phyloP scores from a whole-genome alignment of 495 filamentous ascomycete genomes.

The Hypoxylon lienhwacheense region DNA sequence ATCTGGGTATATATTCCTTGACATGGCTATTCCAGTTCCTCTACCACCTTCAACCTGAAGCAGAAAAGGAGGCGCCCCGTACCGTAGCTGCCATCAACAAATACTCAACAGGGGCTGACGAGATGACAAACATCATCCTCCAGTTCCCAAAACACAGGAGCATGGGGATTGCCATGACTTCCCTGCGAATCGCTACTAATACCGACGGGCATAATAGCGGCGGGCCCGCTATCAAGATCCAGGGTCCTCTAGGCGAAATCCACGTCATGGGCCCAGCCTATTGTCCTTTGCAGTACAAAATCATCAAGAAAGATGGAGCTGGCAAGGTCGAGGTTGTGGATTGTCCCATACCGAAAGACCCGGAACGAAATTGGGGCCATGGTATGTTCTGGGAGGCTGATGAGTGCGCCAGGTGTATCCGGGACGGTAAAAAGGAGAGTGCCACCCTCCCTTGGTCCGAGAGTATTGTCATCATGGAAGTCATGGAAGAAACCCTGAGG shows the following conservation, averaged over 20 bases:
- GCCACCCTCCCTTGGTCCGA: constrained; percentile 73
- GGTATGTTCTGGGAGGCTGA: constrained; percentile 98
- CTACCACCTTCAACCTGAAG: constrained; percentile 73
- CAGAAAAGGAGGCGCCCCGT: constrained; percentile 51
- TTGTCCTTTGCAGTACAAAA: constrained; percentile 65
- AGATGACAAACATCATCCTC: constrained; percentile 76
- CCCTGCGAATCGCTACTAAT: constrained; percentile 67
- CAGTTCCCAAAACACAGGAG: constrained; percentile 68
- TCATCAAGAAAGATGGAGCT: constrained; percentile 54
- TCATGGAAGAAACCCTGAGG: constrained; percentile 85
- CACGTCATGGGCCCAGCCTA: constrained; percentile 76
- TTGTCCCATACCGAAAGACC: constrained; percentile 62
- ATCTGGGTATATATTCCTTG: constrained; percentile 84
- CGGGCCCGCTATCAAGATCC: constrained; percentile 75
- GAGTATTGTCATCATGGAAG: constrained; percentile 89
- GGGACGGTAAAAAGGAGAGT: constrained; percentile 82
- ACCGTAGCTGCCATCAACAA: constrained; percentile 67
- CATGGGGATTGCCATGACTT: constrained; percentile 79
- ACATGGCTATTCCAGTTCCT: constrained; percentile 94
- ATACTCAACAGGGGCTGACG: constrained; percentile 83
- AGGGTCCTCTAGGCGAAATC: constrained; percentile 85
- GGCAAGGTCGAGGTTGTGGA: constrained; percentile 59
- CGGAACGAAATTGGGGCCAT: constrained; percentile 59
- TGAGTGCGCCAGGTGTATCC: constrained; percentile 78
- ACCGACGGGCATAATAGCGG: constrained; percentile 63